Evolutionary conservation across 352 stramenopile species (phyloP), one percentile per base, ranked within the genome.

Genomic region (Phytophthora pini): DNA sequence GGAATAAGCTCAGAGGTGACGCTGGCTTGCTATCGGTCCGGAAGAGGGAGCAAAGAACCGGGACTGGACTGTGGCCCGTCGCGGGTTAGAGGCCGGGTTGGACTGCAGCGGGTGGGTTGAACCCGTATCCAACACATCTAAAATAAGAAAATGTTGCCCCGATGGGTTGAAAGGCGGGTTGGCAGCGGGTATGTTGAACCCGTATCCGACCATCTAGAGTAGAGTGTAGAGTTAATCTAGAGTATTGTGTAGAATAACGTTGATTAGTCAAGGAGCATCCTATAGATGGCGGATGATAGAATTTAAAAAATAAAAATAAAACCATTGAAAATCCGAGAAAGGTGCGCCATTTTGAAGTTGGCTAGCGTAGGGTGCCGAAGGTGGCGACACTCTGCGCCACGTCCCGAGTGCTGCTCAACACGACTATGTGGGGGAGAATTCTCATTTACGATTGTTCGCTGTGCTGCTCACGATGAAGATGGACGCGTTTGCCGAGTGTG

Each of bases 401-500:
- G 61, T 72, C 61, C 56, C 67, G 9, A 17, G 15, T 27, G 40
- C 43, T 17, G 26, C 17, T 6, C 24, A 26, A 26, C 4, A 4
- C 4, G 24, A 26, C 11, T 36, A 36, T 36, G 31, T 36, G 8
- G 31, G 31, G 31, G 10, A 9, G 31, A 13, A 3, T 55, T 40
- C 51, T 74, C 70, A 77, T 68, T 77, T 29, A 3, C 43, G 40
- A 68, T 69, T 72, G 36, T 70, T 59, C 52, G n/a, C 48, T 40
- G 44, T 61, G 24, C 17, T 54, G 40, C 41, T 15, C 55, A 71
- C 24, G 12, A 52, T 47, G 36, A 74, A 63, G 36, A 79, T 76
- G 63, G 63, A 74, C 39, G 59, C 68, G 26, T 89, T 80, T 53
- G 68, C 77, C 52, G 86, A 92, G 76, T 94, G 86, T 60, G 73